A percentile compares a stretch with the other conserved stretches of the same genome.
phyloP scores from a whole-genome alignment of 2,329 filamentous ascomycete species.

The Davidsoniella eucalypti region DNA sequence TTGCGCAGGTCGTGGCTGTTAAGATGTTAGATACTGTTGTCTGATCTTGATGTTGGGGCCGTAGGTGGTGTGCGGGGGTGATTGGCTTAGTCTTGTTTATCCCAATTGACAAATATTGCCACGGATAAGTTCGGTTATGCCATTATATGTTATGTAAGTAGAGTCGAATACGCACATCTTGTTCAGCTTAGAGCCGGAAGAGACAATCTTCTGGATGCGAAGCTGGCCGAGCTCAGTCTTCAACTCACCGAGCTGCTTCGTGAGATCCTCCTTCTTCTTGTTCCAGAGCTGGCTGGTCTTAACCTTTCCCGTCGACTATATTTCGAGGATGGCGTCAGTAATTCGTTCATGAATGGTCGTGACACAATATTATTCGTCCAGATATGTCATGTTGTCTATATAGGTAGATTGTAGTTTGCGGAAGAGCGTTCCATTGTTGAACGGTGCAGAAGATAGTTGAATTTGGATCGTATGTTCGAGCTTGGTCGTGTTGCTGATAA shows the following conservation, averaged over 20 bases:
- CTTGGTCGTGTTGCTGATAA: not conserved
- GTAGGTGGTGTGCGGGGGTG: not conserved
- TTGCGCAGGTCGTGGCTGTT: constrained; percentile 93
- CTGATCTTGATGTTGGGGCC: no score
- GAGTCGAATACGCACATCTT: constrained; percentile 58
- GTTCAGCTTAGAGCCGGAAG: constrained; percentile 87
- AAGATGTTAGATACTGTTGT: constrained; percentile 12
- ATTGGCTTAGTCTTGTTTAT: not conserved
- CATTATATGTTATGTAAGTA: not conserved
- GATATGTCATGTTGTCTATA: not conserved
- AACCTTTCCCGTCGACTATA: constrained; percentile 47
- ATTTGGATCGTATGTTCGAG: not conserved
- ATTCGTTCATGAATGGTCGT: constrained; percentile 4
- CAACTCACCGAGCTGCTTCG: constrained; percentile 85
- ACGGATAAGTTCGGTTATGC: not conserved
- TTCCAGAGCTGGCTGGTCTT: constrained; percentile 94
- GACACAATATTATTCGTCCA: not conserved
- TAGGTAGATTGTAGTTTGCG: not conserved
- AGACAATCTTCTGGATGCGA: constrained; percentile 96
- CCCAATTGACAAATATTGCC: not conserved
- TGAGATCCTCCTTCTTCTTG: constrained; percentile 98
- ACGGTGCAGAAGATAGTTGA: no score
- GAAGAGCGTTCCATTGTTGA: not conserved
- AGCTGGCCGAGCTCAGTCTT: constrained; percentile 94
- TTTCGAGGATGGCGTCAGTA: constrained; percentile 10